phyloP scores from a whole-genome alignment of 2,329 filamentous ascomycete genomes.

The Metarhizium rileyi region DNA sequence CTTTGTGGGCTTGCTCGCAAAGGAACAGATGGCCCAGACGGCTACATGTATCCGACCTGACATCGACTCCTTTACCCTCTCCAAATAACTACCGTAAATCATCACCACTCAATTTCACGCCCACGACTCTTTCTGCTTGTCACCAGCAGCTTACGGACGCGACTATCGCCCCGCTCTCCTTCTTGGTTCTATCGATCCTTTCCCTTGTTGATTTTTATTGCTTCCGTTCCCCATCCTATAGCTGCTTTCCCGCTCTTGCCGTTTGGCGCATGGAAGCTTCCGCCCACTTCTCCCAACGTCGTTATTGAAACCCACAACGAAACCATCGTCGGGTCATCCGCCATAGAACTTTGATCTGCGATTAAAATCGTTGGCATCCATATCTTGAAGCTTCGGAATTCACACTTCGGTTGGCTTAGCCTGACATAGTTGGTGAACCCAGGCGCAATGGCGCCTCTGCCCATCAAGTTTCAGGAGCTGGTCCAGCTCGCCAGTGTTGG shows the following conservation, averaged over 20 bases:
- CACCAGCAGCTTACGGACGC: conserved; percentile 17
- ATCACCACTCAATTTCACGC: conserved; percentile 6
- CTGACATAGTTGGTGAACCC: conserved; percentile 15
- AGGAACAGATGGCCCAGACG: conserved; percentile 25
- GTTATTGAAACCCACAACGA: conserved; percentile 12
- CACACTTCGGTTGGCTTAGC: conserved; percentile 10
- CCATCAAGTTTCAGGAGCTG: conserved; percentile 90
- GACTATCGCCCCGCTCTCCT: conserved; percentile 10
- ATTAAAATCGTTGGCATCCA: conserved; percentile 13
- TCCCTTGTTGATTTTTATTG: conserved; percentile 9
- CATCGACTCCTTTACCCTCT: conserved; percentile 9
- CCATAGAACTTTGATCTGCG: conserved; percentile 13
- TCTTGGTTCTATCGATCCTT: conserved; percentile 12
- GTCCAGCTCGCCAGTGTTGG: conserved; percentile 52
- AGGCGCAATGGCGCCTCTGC: conserved; percentile 56
- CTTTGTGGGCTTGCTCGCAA: conserved; percentile 7
- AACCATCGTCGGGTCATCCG: conserved; percentile 7
- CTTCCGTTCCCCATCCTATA: conserved; percentile 2
- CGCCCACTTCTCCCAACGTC: conserved; percentile 15
- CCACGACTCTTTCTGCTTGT: conserved; percentile 16
- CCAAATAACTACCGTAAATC: conserved; percentile 9
- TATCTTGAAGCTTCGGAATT: not conserved
- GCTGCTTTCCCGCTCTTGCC: conserved; percentile 14
- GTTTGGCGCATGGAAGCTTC: conserved; percentile 30
- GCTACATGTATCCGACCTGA: conserved; percentile 13